Percentiles rank a stretch among this genome's conserved stretches.
Evolutionary conservation across 2,329 filamentous ascomycete genomes (phyloP).

Genomic region (Hymenoscyphus occultus): DNA sequence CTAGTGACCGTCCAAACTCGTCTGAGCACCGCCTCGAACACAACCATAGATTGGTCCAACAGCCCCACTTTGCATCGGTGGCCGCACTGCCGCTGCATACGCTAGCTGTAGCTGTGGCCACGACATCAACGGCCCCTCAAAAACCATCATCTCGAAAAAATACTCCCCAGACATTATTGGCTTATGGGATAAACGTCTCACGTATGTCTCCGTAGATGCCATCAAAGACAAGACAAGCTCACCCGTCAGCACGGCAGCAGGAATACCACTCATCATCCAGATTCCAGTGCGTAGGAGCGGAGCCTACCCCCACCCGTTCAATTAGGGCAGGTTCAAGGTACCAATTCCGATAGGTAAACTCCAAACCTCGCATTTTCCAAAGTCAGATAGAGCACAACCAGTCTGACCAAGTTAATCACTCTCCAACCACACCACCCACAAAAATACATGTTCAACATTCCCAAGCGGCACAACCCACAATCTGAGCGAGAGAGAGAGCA

Average conservation of each 20-base stretch:
- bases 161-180: background rate
- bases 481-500: constrained; percentile 15
- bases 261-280: background rate
- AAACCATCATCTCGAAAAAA: background rate
- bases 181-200: constrained; percentile 18
- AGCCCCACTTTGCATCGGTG: constrained; percentile 18
- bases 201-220: background rate
- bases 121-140: constrained; percentile 10
- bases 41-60: constrained; percentile 15
- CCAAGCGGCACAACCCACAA: constrained; percentile 19
- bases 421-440: background rate
- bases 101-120: constrained; percentile 3
- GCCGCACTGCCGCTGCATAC: constrained; percentile 16
- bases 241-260: constrained; percentile 16
- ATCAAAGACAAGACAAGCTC: constrained; percentile 4
- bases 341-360: constrained; percentile 12
- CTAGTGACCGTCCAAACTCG: background rate
- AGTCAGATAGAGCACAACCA: background rate
- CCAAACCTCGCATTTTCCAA: background rate
- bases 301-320: background rate
- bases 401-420: background rate
- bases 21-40: constrained; percentile 10
- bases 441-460: background rate
- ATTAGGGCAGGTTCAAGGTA: constrained; percentile 17
- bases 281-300: no score